These are phyloP conservation scores for Hemisphaericaspora xylofermentans DNA, from an alignment of 1,139 yeast species.

Conservation along the genomic window DNA sequence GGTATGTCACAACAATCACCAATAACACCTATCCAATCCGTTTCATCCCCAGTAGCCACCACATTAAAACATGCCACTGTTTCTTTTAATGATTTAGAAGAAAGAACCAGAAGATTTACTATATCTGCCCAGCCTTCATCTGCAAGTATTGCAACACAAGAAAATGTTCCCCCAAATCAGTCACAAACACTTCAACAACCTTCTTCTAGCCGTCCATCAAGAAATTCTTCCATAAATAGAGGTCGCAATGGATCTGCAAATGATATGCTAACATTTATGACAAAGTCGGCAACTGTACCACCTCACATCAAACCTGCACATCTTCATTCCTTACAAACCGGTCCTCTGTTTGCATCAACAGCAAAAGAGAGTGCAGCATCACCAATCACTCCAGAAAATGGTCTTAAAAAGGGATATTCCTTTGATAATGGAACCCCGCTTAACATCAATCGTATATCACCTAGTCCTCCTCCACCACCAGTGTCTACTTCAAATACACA, in stretches of 20 bases:
- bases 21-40: constrained; percentile 5
- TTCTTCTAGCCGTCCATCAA: constrained; percentile 9
- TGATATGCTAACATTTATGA: constrained; percentile 12
- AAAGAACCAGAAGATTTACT: constrained; percentile 43
- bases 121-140: constrained; percentile 46
- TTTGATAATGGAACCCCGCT: constrained; percentile 8
- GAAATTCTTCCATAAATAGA: constrained; percentile 13
- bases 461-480: constrained; percentile 15
- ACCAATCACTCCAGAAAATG: not conserved
- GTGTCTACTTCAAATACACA: not conserved
- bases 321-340: constrained; percentile 3
- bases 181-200: constrained; percentile 5
- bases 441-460: constrained; percentile 9
- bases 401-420: constrained; percentile 8
- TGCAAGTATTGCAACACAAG: constrained; percentile 18
- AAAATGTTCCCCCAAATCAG: constrained; percentile 7
- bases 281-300: constrained; percentile 1
- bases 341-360: not conserved
- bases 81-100: constrained; percentile 43
- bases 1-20: constrained; percentile 5
- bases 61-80: constrained; percentile 25
- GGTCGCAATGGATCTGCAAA: constrained; percentile 8
- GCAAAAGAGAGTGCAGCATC: not conserved
- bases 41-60: constrained; percentile 4
- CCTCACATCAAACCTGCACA: constrained; percentile 1